phyloP scores from a whole-genome alignment of 2,329 filamentous ascomycete species.

The Colletotrichum lini region DNA sequence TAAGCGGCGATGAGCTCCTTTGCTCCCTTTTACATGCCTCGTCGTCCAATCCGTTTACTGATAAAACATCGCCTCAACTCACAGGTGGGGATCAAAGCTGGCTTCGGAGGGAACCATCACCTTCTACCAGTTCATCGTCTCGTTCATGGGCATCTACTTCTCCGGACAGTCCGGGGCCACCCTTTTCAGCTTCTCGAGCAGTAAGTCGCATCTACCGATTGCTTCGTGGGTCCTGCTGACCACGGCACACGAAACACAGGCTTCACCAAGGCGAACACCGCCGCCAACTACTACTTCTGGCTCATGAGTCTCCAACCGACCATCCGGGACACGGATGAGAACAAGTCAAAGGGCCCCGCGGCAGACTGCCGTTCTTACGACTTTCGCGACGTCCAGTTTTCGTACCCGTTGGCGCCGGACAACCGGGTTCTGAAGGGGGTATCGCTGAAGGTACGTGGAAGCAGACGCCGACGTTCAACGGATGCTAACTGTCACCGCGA shows the following conservation, averaged over 20 bases:
- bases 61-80: background rate
- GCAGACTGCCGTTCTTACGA: constrained; percentile 47
- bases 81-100: constrained; percentile 28
- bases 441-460: background rate
- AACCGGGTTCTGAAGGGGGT: constrained; percentile 52
- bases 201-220: background rate
- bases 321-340: constrained; percentile 43
- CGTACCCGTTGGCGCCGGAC: constrained; percentile 61
- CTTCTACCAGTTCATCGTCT: constrained; percentile 45
- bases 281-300: constrained; percentile 57
- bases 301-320: constrained; percentile 46
- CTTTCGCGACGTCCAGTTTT: constrained; percentile 56
- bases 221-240: background rate
- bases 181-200: constrained; percentile 30
- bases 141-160: constrained; percentile 53
- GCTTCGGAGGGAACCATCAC: constrained; percentile 37
- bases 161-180: constrained; percentile 29
- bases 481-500: constrained; percentile 53
- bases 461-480: too few species aligned
- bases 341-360: constrained; percentile 35
- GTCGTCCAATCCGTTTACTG: background rate
- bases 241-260: constrained; percentile 36
- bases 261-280: constrained; percentile 57
- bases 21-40: background rate
- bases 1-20: constrained; percentile 24